phyloP scores from a whole-genome alignment of 2,329 filamentous ascomycete species.

The Blastomyces parvus region DNA sequence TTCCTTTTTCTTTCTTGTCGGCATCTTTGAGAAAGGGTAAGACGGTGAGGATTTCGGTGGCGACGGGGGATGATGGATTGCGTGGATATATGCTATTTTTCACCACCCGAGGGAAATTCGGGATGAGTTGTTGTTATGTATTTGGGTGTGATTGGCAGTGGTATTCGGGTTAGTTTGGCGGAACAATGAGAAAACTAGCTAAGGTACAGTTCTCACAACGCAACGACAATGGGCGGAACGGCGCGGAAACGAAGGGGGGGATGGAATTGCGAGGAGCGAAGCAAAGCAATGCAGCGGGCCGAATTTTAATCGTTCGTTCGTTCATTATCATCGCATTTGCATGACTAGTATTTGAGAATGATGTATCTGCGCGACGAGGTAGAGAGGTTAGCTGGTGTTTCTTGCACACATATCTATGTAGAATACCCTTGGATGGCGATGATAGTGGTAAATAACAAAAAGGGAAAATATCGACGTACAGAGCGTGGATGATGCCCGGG shows the following conservation, averaged over 20 bases:
- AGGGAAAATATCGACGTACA: constrained; percentile 49
- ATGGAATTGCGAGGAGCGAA: too few relatives aligned
- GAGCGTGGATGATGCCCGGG: constrained; percentile 81
- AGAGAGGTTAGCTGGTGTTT: neutral
- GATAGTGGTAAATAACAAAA: neutral
- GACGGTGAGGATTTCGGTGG: too few relatives aligned
- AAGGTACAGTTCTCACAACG: neutral
- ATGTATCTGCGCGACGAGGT: constrained; percentile 53
- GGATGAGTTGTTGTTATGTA: too few relatives aligned
- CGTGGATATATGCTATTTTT: too few relatives aligned
- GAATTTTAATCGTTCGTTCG: neutral
- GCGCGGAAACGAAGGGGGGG: neutral
- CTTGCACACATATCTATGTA: neutral
- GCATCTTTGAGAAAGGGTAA: too few relatives aligned
- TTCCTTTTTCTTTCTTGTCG: too few relatives aligned
- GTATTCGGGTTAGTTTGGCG: neutral
- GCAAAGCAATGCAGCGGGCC: neutral
- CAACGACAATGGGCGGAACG: neutral
- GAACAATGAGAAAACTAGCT: too few relatives aligned
- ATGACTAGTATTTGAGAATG: constrained; percentile 71
- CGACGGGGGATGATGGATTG: too few relatives aligned
- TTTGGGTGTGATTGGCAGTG: too few relatives aligned
- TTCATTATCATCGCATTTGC: constrained; percentile 7
- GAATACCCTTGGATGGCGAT: too few relatives aligned
- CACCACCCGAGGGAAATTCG: too few relatives aligned